Evolutionary conservation across 768 basidiomycete genomes (phyloP), one percentile per base, ranked within the genome.

Genomic region (Coprinopsis marcescibilis): DNA sequence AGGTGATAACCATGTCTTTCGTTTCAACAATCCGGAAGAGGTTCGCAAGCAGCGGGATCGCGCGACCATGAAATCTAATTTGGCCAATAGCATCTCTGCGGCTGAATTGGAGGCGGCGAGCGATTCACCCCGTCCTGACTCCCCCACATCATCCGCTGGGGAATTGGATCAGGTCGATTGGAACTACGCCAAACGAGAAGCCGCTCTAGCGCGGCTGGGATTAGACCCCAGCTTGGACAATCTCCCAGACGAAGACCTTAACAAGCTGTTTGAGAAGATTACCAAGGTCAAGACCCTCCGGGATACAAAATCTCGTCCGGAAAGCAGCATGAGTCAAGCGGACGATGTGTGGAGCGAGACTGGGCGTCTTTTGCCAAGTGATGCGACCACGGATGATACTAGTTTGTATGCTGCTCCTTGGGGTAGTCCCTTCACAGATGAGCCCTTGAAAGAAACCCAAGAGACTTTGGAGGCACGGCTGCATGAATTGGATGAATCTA

Each of bases 1-100:
- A 90, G 89, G 95, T 45, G 94, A 97, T 55, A 84, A 92, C 53
- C 96, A 99, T 68, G 93, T 98, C 46, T 99, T 99, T 65, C 81
- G 96, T 14, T 98, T 96, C 67, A 98, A 89, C 59, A 88, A 95
- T 58, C 92, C 92, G 0, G 90, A 93, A 63, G 90, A 92, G 65
- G 92, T 94, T 51, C 88, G 92, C 53, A 92, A 89, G 60, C 86
- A 81, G 57, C 81, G 92, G 34, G 87, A 94, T 64, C 82, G 89
- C 33, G 85, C 84, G 2, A 83, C 80, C 8, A 74, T 77, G 44
- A 83, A 77, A 60, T 87, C 86, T 17, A 83, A 75, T 60, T 62
- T 87, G 59, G 79, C 81, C 46, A 66, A 80, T 54, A 83, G 78
- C 52, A 61, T 81, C 20, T 75, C 83, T 30, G 84, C 83, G 33